Conservation (phyloP, 164 flowering plant genomes). For the Protea cynaroides region DNA sequence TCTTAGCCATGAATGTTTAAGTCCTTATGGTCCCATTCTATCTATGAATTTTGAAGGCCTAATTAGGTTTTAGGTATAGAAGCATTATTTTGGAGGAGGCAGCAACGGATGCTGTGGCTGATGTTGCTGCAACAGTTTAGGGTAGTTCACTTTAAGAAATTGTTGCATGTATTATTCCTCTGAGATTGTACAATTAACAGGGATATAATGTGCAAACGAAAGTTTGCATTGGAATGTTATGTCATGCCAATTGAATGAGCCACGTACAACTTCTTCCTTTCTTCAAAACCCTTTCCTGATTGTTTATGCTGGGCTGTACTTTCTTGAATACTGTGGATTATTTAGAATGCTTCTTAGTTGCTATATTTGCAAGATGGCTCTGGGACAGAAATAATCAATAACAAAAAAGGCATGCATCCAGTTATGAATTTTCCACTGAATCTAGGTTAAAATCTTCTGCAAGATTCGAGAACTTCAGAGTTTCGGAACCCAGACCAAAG, state of each 20-base stretch:
- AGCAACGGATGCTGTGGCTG: neutral
- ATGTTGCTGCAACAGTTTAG: conserved; percentile 8
- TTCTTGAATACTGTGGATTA: no score
- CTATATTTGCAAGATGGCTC: neutral
- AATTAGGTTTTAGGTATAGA: no score
- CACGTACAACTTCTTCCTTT: neutral
- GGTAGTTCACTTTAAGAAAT: conserved; percentile 10
- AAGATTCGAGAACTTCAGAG: no score
- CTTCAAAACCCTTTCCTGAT: neutral
- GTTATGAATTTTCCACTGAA: no score
- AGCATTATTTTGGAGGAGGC: no score
- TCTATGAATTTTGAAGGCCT: no score
- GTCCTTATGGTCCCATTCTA: neutral
- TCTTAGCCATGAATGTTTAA: neutral
- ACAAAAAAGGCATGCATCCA: no score
- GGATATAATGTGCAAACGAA: conserved; percentile 9
- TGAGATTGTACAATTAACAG: conserved; percentile 5
- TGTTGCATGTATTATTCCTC: conserved; percentile 6
- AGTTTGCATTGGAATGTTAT: neutral
- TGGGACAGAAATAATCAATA: no score
- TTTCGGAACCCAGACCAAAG: no score
- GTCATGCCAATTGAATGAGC: neutral
- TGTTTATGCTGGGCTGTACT: neutral
- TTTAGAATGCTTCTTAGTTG: neutral
- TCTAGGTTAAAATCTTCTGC: no score